Base-by-base conservation (phyloP, 169 alveolate species). In the Eimeria praecox region DNA sequence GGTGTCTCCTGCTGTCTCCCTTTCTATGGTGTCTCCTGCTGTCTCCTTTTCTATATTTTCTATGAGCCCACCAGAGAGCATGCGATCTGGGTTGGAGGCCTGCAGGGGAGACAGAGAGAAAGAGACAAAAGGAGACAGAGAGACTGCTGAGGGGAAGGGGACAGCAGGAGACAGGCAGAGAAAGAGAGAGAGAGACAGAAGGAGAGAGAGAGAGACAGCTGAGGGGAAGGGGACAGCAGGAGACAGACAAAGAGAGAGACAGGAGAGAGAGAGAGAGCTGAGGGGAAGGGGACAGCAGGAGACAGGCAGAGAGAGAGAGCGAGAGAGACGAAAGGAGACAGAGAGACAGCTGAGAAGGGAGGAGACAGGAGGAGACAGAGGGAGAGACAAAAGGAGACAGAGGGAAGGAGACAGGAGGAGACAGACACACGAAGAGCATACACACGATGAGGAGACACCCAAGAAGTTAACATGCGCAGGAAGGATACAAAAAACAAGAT, bases 111-210 rank as follows among this genome's bases (percentile, higher is more conserved):
- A 49, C 90, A 80, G 33, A 8, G 14, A 4, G 69, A 8, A 20
- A 80, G n/a, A 49, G 59, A 42, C 62, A 80, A 80, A 80, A 42
- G n/a, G 71, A 42, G 59, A 59, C 90, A 18, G n/a, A n/a, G n/a
- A n/a, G n/a, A n/a, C n/a, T n/a, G n/a, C n/a, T n/a, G n/a, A n/a
- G n/a, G n/a, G n/a, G n/a, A 33, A 49, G 56, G 56, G 12, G 56
- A 12, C 56, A 49, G 56, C 56, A 12, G 12, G 12, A 12, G 5
- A 49, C 56, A 49, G 56, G 12, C 56, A 49, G 56, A n/a, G n/a
- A n/a, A n/a, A n/a, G 56, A 49, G 56, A 12, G 12, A 49, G 12
- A 8, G 12, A 49, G 20, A 49, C 5, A 49, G 56, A 20, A 35
- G 49, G 49, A 49, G 10, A 38, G 6, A 44, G 30, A 35, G 46